A percentile compares a stretch with the other conserved stretches of the same genome.
Conservation (phyloP, 768 basidiomycete genomes). For the Hericium rajendrae region DNA sequence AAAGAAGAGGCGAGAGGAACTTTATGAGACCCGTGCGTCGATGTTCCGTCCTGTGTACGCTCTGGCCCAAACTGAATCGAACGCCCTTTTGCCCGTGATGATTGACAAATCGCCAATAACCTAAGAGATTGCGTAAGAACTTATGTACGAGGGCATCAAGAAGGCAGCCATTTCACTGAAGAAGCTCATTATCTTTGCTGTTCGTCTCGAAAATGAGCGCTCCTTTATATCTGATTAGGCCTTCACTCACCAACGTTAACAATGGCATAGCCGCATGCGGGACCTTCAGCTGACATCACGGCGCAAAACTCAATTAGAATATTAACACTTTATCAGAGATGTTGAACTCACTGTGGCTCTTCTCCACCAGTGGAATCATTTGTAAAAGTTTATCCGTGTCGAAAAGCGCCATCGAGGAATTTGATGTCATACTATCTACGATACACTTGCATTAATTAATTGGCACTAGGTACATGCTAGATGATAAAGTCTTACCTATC, state of each 20-base stretch:
- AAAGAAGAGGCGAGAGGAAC: conserved; percentile 5
- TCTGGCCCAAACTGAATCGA: conserved; percentile 1
- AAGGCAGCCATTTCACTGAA: conserved; percentile 2
- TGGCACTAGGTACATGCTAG: too few relatives aligned
- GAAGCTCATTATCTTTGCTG: conserved; percentile 7
- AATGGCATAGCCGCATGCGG: too few relatives aligned
- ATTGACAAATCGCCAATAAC: conserved; percentile 9
- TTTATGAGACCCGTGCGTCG: conserved; percentile 6
- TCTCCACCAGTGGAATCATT: conserved; percentile 7
- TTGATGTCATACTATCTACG: too few relatives aligned
- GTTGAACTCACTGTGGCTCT: conserved; percentile 7
- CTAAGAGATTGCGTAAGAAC: not conserved
- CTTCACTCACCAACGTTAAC: not conserved
- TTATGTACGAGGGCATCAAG: not conserved
- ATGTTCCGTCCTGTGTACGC: not conserved
- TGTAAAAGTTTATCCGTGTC: too few relatives aligned
- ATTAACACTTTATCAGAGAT: too few relatives aligned
- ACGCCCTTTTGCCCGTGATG: conserved; percentile 10
- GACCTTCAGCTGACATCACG: too few relatives aligned
- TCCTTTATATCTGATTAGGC: not conserved
- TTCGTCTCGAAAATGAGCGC: not conserved
- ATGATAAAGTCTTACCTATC: not conserved
- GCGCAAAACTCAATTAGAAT: too few relatives aligned
- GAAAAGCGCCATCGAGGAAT: too few relatives aligned
- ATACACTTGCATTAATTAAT: too few relatives aligned